A percentile compares a stretch with the other conserved stretches of the same genome.
Conservation (phyloP, 345 rosid genomes). For the Syzygium aromaticum region DNA sequence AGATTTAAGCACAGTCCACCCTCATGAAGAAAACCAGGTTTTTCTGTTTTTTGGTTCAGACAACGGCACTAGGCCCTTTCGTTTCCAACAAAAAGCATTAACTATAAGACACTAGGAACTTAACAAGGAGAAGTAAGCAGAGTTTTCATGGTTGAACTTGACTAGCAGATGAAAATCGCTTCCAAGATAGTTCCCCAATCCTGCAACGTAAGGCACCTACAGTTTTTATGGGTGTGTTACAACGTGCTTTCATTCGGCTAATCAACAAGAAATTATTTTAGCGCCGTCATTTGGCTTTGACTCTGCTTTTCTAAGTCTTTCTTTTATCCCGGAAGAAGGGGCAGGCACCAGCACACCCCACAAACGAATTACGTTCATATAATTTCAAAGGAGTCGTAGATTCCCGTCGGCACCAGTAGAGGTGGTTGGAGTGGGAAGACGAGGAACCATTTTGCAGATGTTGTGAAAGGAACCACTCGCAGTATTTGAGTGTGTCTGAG, state of each 20-base stretch:
- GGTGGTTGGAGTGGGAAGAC: not conserved
- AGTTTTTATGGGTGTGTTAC: not conserved
- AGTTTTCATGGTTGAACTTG: not conserved
- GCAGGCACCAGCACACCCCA: accelerated
- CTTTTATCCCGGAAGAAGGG: not conserved
- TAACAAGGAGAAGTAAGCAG: not conserved
- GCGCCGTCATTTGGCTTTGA: not conserved
- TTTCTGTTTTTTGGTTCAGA: not conserved
- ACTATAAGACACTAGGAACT: not conserved
- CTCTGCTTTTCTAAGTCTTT: not conserved
- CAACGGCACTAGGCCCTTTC: not conserved
- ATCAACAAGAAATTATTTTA: not conserved
- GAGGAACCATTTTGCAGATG: not conserved
- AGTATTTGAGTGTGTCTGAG: not conserved
- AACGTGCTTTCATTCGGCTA: not conserved
- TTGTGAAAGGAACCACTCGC: not conserved
- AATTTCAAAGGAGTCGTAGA: not conserved
- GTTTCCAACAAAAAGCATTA: not conserved
- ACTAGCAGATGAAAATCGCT: accelerated
- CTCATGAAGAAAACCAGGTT: not conserved
- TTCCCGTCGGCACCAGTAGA: not conserved
- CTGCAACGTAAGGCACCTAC: not conserved
- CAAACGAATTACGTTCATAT: not conserved
- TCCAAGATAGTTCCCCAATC: not conserved
- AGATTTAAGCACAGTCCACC: not conserved